Evolutionary conservation across 768 basidiomycete genomes (phyloP).

Genomic region (Podaxis rugospora): DNA sequence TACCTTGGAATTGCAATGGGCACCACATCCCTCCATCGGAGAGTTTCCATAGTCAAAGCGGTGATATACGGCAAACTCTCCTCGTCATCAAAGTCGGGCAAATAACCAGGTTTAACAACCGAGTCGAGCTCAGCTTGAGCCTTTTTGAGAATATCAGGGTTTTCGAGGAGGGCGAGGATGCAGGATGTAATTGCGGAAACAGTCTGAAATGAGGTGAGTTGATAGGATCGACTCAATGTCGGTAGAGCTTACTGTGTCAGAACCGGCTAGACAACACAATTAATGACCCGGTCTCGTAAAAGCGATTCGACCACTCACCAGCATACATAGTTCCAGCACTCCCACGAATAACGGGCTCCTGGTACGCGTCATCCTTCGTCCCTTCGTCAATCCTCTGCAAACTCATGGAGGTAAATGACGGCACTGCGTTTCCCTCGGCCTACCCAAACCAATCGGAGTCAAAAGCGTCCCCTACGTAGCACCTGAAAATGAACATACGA

Average conservation of each 20-base stretch:
- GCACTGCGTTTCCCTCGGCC: constrained; percentile 13
- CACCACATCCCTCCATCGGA: constrained; percentile 24
- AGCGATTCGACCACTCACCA: constrained; percentile 9
- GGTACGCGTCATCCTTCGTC: constrained; percentile 7
- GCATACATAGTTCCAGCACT: constrained; percentile 20
- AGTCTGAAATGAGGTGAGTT: background rate
- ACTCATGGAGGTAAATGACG: constrained; percentile 17
- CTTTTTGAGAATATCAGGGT: constrained; percentile 22
- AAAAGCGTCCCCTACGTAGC: background rate
- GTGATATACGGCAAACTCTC: constrained; percentile 25
- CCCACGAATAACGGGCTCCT: constrained; percentile 19
- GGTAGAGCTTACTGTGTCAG: constrained; percentile 14
- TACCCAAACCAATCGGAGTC: background rate
- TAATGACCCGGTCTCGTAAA: background rate
- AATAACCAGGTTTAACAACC: constrained; percentile 23
- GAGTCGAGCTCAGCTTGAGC: constrained; percentile 31
- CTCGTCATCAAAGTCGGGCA: constrained; percentile 29
- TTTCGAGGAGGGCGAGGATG: constrained; percentile 11
- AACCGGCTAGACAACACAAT: constrained; percentile 10
- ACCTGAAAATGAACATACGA: constrained; percentile 22
- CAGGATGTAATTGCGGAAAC: constrained; percentile 10
- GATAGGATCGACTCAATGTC: background rate
- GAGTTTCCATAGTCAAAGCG: constrained; percentile 24
- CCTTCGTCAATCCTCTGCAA: constrained; percentile 12
- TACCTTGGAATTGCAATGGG: constrained; percentile 21